phyloP scores from a whole-genome alignment of 2,329 filamentous ascomycete genomes.

The Colletotrichum gigasporum region DNA sequence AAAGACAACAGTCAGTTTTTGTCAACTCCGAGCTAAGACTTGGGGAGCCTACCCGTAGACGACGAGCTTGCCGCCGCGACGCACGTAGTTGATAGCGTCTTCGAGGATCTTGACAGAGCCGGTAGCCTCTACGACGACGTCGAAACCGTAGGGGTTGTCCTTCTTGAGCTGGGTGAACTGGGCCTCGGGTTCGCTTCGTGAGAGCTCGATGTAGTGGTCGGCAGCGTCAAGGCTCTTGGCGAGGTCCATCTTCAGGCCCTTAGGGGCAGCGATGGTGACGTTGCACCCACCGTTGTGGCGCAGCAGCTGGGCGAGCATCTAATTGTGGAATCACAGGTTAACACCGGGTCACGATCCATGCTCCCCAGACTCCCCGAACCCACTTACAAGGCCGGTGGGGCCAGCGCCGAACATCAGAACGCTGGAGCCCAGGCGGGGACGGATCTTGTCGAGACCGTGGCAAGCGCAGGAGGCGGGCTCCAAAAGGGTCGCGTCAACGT shows the following conservation, averaged over 20 bases:
- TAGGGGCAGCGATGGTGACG: slow-evolving; percentile 74
- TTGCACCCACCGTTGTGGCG: slow-evolving; percentile 74
- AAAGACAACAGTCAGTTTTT: neutral
- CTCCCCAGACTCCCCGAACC: too few species aligned
- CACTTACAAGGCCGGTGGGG: slow-evolving; percentile 69
- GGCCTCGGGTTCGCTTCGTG: slow-evolving; percentile 61
- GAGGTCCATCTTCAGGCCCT: slow-evolving; percentile 76
- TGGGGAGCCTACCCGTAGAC: slow-evolving; percentile 66
- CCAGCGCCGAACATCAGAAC: slow-evolving; percentile 74
- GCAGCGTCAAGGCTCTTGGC: slow-evolving; percentile 66
- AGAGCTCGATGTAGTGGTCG: slow-evolving; percentile 64
- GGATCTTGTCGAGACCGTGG: slow-evolving; percentile 75
- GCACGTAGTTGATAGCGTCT: slow-evolving; percentile 76
- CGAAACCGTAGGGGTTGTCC: slow-evolving; percentile 77
- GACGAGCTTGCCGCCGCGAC: slow-evolving; percentile 75
- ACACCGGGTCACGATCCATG: too few species aligned
- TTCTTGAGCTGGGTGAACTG: slow-evolving; percentile 71
- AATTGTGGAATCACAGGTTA: neutral
- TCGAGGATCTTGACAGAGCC: slow-evolving; percentile 76
- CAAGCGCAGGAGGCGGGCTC: slow-evolving; percentile 78
- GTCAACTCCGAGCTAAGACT: too few species aligned
- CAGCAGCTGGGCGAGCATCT: slow-evolving; percentile 69
- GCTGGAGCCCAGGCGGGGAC: slow-evolving; percentile 70
- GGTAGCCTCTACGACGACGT: slow-evolving; percentile 73
- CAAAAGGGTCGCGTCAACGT: slow-evolving; percentile 75